phyloP scores from a whole-genome alignment of 2,329 filamentous ascomycete genomes.

The Colletotrichum incanum region DNA sequence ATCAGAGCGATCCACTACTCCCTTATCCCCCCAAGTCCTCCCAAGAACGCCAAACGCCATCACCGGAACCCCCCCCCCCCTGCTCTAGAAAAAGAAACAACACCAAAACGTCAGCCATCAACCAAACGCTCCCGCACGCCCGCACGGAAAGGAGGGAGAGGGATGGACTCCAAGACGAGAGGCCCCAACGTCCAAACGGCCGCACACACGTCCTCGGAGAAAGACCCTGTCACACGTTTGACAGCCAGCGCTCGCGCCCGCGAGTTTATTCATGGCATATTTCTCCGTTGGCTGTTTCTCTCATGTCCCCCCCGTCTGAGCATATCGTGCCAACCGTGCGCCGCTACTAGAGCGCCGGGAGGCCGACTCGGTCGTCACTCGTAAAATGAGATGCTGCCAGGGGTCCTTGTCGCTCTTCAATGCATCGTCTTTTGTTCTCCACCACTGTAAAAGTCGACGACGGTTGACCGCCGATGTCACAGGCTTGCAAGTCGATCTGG shows the following conservation, averaged over 20 bases:
- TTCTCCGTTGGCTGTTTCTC: neutral
- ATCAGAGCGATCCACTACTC: neutral
- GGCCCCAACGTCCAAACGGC: neutral
- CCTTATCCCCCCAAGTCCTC: neutral
- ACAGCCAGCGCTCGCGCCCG: constrained; percentile 15
- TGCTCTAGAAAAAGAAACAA: neutral
- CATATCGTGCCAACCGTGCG: constrained; percentile 21
- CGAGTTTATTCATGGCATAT: neutral
- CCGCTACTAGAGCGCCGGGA: constrained; percentile 8
- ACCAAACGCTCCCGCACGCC: neutral
- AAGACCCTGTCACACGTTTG: constrained; percentile 19
- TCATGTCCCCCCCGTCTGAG: neutral
- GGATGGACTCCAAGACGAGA: neutral
- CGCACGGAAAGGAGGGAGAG: neutral
- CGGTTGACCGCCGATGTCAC: constrained; percentile 1
- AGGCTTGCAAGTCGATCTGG: neutral
- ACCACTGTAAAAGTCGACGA: neutral
- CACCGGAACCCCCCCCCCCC: neutral
- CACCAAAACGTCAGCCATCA: neutral
- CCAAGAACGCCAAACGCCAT: constrained; percentile 2
- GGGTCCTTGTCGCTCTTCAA: constrained; percentile 27
- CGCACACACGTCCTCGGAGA: constrained; percentile 19
- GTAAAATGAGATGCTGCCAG: constrained; percentile 36
- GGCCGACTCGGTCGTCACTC: constrained; percentile 12
- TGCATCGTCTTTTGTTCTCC: constrained; percentile 3